Evolutionary conservation across 1,139 yeast genomes (phyloP).

Genomic region (Hyphopichia pseudoburtonii): DNA sequence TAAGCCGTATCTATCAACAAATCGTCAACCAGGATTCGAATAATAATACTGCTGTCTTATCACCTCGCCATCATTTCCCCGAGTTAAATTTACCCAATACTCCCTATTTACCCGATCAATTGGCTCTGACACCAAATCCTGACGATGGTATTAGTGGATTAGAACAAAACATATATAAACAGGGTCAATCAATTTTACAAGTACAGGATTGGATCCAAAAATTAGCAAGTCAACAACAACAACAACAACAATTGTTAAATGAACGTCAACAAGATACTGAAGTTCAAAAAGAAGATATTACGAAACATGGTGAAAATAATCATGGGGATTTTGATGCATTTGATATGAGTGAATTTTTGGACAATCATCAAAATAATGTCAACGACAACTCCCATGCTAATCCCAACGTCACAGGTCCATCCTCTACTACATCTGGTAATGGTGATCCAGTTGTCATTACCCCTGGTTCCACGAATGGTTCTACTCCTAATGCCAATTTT

Average conservation of each 20-base stretch:
- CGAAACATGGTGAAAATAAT: conserved; percentile 1
- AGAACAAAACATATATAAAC: conserved; percentile 47
- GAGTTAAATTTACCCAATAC: conserved; percentile 25
- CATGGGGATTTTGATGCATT: conserved; percentile 29
- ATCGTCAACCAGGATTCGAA: conserved; percentile 25
- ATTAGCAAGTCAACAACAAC: conserved; percentile 39
- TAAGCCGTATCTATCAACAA: conserved; percentile 34
- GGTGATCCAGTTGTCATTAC: conserved; percentile 9
- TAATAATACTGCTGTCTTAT: conserved; percentile 14
- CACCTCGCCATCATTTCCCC: conserved; percentile 36
- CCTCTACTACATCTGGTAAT: not conserved
- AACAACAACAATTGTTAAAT: conserved; percentile 24
- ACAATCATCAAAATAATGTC: conserved; percentile 11
- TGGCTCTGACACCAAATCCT: conserved; percentile 10
- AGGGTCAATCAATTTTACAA: conserved; percentile 56
- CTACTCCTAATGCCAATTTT: not conserved
- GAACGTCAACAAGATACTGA: conserved; percentile 18
- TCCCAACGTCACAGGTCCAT: not conserved
- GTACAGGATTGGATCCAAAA: conserved; percentile 60
- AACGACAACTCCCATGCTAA: not conserved
- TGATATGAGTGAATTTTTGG: conserved; percentile 40
- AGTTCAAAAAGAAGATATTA: conserved; percentile 7
- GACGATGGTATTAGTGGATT: conserved; percentile 31
- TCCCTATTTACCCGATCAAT: conserved; percentile 5
- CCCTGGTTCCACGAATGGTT: conserved; percentile 10